phyloP scores from a whole-genome alignment of 2,329 filamentous ascomycete species.

The Hypocrella siamensis region DNA sequence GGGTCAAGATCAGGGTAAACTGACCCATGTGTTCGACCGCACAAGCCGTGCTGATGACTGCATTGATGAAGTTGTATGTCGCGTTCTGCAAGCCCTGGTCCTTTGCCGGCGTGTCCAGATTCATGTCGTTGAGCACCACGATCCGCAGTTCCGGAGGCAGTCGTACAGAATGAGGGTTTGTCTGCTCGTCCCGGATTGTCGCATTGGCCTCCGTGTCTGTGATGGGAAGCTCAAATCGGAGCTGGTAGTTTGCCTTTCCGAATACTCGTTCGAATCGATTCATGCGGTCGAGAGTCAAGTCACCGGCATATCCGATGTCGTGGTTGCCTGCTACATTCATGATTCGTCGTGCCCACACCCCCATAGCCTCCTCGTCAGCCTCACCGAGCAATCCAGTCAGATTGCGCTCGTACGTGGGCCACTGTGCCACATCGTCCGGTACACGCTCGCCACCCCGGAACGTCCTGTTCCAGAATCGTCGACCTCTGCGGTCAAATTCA shows the following conservation, averaged over 20 bases:
- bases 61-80: conserved; percentile 65
- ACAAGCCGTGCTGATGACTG: conserved; percentile 44
- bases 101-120: conserved; percentile 71
- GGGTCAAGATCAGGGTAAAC: conserved; percentile 77
- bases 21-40: conserved; percentile 46
- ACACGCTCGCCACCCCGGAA: conserved; percentile 56
- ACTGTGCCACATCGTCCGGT: conserved; percentile 34
- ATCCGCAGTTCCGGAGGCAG: conserved; percentile 59
- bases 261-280: conserved; percentile 71
- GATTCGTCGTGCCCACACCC: conserved; percentile 56
- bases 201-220: conserved; percentile 20
- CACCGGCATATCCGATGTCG: conserved; percentile 90
- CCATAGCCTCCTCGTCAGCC: conserved; percentile 23
- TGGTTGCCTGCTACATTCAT: conserved; percentile 93
- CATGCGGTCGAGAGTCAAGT: conserved; percentile 62
- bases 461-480: conserved; percentile 66
- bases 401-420: conserved; percentile 32
- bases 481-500: conserved; percentile 63
- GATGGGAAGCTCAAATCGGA: conserved; percentile 50
- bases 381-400: conserved; percentile 32
- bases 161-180: conserved; percentile 29
- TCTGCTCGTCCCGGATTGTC: conserved; percentile 24
- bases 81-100: conserved; percentile 51
- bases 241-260: conserved; percentile 81
- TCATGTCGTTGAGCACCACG: conserved; percentile 82